Evolutionary conservation across 371 early-diverging fungal species (phyloP), one percentile per base, ranked within the genome.

Genomic region (Zopfochytrium polystomum): DNA sequence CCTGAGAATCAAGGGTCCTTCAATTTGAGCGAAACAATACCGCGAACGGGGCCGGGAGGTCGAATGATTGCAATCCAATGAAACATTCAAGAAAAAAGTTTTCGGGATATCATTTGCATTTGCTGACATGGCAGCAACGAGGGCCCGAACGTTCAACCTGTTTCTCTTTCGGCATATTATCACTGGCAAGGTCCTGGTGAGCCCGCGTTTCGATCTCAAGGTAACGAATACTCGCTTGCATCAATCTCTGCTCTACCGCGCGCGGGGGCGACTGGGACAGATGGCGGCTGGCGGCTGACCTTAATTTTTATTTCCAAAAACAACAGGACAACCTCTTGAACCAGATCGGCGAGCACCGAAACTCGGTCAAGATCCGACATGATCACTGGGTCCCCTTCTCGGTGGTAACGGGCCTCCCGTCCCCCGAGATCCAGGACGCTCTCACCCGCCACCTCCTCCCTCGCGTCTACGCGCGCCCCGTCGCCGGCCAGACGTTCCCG

Each of bases 331-430:
- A n/a, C 20, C 65, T 66, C 25, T 66, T 73, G 20, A 58, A 52
- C 50, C 78, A 77, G 59, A 71, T 73, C 50, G 70, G 75, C 29
- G 69, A 74, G 48, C 63, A 74, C 60, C 70, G 73, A 2, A 54
- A 55, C 9, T 51, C 53, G 30, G 44, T 58, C 52, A 59, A 55
- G 32, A 52, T 74, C 46, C 70, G 79, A 13, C 59, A 51, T 13
- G 79, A 78, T 67, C 79, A 74, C 65, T 73, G 74, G 72, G 72
- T 72, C 5, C 79, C 79, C 46, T 78, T 78, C 58, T 60, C 70
- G 25, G 71, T 75, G 30, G 53, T 75, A 13, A 70, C 73, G 0
- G 74, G 74, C 29, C 6, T 73, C 46, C 62, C 63, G 30, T 13
- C 51, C 15, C 35, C 58, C 5, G 31, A 35, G 27, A 45, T 60